Evolutionary conservation across 129 eudicot genomes (phyloP).

Genomic region (Chrysanthemum seticuspe): DNA sequence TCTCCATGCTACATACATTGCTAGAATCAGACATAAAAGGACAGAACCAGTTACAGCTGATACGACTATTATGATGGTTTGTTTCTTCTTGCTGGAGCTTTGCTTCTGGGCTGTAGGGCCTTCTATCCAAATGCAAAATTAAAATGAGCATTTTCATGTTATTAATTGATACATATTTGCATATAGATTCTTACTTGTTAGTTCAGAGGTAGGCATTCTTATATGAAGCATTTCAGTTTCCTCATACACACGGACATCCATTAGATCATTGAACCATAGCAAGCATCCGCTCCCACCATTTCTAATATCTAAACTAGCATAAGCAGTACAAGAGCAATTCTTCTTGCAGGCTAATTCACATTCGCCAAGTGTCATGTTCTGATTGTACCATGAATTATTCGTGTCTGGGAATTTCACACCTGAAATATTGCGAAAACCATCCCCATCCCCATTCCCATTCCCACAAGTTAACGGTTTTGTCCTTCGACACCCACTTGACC

Average conservation of each 20-base stretch:
- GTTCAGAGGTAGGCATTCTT: constrained; percentile 47
- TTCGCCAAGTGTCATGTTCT: constrained; percentile 39
- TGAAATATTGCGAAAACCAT: constrained; percentile 34
- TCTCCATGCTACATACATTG: constrained; percentile 16
- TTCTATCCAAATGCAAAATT: constrained; percentile 8
- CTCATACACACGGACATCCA: constrained; percentile 37
- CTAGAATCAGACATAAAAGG: constrained; percentile 25
- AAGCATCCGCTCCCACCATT: constrained; percentile 57
- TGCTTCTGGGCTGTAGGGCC: constrained; percentile 6
- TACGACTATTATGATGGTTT: constrained; percentile 8
- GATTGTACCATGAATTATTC: constrained; percentile 21
- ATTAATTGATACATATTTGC: not conserved
- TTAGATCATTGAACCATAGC: constrained; percentile 50
- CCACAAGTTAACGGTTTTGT: constrained; percentile 29
- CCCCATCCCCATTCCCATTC: constrained; percentile 35
- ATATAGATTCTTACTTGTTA: constrained; percentile 14
- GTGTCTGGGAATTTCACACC: constrained; percentile 47
- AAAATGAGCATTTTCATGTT: not conserved
- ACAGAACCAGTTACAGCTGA: constrained; percentile 2
- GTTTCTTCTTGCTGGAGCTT: constrained; percentile 16
- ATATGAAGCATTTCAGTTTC: constrained; percentile 39
- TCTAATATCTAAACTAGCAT: constrained; percentile 38
- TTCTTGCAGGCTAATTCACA: constrained; percentile 46
- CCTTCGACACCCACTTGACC: constrained; percentile 57
- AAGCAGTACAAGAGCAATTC: constrained; percentile 59